Percentiles rank a stretch among this genome's conserved stretches.
These are phyloP conservation scores for Diaporthe caulivora DNA, from an alignment of 2,329 filamentous ascomycete genomes.

Conservation along the genomic window DNA sequence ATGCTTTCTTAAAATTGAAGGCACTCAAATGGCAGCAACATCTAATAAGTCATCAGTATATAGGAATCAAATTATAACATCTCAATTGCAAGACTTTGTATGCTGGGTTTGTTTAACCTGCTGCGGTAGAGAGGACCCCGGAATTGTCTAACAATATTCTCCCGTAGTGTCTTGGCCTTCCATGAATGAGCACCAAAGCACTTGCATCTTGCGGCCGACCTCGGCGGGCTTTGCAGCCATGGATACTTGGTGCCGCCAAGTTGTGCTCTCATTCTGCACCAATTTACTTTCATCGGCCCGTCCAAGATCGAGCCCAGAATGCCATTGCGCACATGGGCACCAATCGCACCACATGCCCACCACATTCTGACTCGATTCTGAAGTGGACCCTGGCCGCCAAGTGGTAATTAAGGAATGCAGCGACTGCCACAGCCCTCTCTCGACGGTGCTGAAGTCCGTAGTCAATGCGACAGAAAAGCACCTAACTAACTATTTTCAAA, in stretches of 20 bases:
- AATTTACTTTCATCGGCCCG: background rate
- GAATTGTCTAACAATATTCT: background rate
- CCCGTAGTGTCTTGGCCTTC: background rate
- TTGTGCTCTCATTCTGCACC: background rate
- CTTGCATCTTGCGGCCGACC: background rate
- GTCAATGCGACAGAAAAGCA: background rate
- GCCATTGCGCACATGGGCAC: slow-evolving; percentile 19
- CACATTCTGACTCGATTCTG: background rate
- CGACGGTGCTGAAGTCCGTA: rapidly evolving
- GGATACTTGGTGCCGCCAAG: background rate
- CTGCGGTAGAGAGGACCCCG: no score
- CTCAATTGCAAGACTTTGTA: background rate
- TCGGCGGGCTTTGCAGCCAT: background rate
- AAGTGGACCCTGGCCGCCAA: background rate
- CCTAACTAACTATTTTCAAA: background rate
- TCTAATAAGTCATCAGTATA: background rate
- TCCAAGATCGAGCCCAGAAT: background rate
- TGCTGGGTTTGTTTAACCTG: no score
- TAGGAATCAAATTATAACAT: background rate
- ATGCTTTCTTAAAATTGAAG: no score
- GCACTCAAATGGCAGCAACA: no score
- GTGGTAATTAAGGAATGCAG: background rate
- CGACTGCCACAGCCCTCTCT: no score
- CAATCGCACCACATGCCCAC: background rate
- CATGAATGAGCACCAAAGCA: background rate